phyloP scores from a whole-genome alignment of 2,329 filamentous ascomycete species.

The Neopestalotiopsis sp. region DNA sequence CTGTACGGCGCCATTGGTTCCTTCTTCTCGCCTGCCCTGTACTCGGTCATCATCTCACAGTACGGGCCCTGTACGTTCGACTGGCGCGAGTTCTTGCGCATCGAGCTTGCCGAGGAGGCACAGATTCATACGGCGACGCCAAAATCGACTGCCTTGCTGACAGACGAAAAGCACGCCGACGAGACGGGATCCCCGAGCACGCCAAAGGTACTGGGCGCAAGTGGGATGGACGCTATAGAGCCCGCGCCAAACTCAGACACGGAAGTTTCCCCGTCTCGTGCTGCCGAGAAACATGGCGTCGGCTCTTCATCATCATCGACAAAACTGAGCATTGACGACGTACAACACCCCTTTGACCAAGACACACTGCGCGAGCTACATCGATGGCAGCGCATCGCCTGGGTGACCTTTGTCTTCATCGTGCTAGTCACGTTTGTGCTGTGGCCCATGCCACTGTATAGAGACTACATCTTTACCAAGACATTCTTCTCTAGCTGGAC shows the following conservation, averaged over 20 bases:
- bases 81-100: slow-evolving; percentile 47
- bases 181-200: neutral
- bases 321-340: neutral
- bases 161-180: neutral
- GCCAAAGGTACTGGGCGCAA: neutral
- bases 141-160: neutral
- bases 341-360: slow-evolving; percentile 46
- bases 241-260: slow-evolving; percentile 35
- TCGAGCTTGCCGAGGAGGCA: slow-evolving; percentile 50
- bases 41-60: slow-evolving; percentile 48
- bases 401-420: slow-evolving; percentile 45
- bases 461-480: slow-evolving; percentile 53
- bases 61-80: slow-evolving; percentile 41
- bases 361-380: slow-evolving; percentile 39
- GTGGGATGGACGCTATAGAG: slow-evolving; percentile 34
- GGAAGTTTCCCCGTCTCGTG: no score
- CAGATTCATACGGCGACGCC: slow-evolving; percentile 14
- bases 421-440: slow-evolving; percentile 51
- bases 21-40: slow-evolving; percentile 51
- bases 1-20: slow-evolving; percentile 51
- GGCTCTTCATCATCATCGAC: neutral
- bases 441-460: slow-evolving; percentile 57
- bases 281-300: neutral
- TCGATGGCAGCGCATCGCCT: slow-evolving; percentile 46
- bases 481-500: slow-evolving; percentile 53